Evolutionary conservation across 148 eudicot genomes (phyloP), one percentile per base, ranked within the genome.

Genomic region (Fagopyrum esculentum): DNA sequence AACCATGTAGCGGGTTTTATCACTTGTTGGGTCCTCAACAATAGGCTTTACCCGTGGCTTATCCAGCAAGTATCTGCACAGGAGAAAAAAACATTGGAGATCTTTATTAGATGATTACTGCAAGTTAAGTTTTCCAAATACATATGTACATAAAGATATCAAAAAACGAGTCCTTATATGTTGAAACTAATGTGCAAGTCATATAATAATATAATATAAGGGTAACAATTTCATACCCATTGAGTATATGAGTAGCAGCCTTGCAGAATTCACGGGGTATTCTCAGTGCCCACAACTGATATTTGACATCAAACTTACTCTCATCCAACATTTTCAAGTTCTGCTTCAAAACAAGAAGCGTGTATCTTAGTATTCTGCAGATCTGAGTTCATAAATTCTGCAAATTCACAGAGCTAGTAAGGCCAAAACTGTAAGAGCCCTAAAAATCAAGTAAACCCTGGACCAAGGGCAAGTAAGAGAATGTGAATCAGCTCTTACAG

Each of bases 41-140:
- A 95, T 80, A 46, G 99, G 99, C 82, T 92, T 95, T 66, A 95
- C 87, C 52, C 99, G 96, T 10, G 98, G 89, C 84, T 85, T 88
- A 79, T 92, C 97, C 48, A 95, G 82, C 89, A 95, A 76, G 82
- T 84, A 87, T 68, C 99, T 95, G 75, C 80, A 83, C 59, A 35
- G 40, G 40, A 72, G 1, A 48, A 60, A 77, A 71, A 76, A 30
- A 44, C 55, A 75, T 11, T 15, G 6, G 26, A 9, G 29, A 55
- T 44, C 17, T 46, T 49, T 13, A 66, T 35, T 5, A 35, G 5
- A 66, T 43, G 71, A 66, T 66, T 66, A 19, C 10, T 6, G 64
- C 47, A 66, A 40, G 19, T 43, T 15, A 40, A 19, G 11, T 48
- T 19, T 50, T 44, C 74, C 59, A 72, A 72, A 72, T 2, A 22